phyloP scores from a whole-genome alignment of 2,329 filamentous ascomycete genomes.

The Venturia nashicola region DNA sequence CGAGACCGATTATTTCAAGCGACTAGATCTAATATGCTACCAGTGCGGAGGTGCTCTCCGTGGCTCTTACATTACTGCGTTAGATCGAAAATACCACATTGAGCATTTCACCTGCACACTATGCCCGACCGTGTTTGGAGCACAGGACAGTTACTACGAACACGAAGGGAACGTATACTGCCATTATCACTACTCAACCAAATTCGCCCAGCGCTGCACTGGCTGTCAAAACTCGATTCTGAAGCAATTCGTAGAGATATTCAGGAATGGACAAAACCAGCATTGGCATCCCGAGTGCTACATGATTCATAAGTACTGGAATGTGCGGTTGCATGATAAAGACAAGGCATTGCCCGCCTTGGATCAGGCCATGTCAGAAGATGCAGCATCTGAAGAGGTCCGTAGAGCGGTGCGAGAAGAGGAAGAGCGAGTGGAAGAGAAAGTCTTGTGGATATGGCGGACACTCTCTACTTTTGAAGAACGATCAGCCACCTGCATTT shows the following conservation, averaged over 20 bases:
- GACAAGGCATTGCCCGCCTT: background rate
- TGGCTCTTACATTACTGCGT: slow-evolving; percentile 93
- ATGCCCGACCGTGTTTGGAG: slow-evolving; percentile 94
- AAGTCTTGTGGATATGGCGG: slow-evolving; percentile 97
- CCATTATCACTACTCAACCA: slow-evolving; percentile 97
- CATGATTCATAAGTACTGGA: slow-evolving; percentile 99
- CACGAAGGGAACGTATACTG: slow-evolving; percentile 95
- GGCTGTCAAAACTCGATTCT: slow-evolving; percentile 94
- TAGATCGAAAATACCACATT: slow-evolving; percentile 97
- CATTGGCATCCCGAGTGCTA: slow-evolving; percentile 99
- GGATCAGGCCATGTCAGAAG: slow-evolving; percentile 8
- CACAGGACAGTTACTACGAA: slow-evolving; percentile 97
- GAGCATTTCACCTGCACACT: slow-evolving; percentile 98
- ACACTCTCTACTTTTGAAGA: slow-evolving; percentile 95
- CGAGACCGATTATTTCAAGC: slow-evolving; percentile 91
- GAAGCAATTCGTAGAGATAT: slow-evolving; percentile 99
- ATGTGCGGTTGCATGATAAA: slow-evolving; percentile 58
- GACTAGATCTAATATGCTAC: slow-evolving; percentile 80
- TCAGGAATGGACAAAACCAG: slow-evolving; percentile 92
- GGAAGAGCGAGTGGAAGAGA: slow-evolving; percentile 93
- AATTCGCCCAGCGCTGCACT: slow-evolving; percentile 91
- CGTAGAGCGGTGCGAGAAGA: slow-evolving; percentile 67
- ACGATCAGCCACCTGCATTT: slow-evolving; percentile 94
- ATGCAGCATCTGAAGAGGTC: slow-evolving; percentile 48
- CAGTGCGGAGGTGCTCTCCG: slow-evolving; percentile 86